These are phyloP conservation scores for Talaromyces piceae DNA, from an alignment of 2,329 filamentous ascomycete genomes.

Conservation along the genomic window DNA sequence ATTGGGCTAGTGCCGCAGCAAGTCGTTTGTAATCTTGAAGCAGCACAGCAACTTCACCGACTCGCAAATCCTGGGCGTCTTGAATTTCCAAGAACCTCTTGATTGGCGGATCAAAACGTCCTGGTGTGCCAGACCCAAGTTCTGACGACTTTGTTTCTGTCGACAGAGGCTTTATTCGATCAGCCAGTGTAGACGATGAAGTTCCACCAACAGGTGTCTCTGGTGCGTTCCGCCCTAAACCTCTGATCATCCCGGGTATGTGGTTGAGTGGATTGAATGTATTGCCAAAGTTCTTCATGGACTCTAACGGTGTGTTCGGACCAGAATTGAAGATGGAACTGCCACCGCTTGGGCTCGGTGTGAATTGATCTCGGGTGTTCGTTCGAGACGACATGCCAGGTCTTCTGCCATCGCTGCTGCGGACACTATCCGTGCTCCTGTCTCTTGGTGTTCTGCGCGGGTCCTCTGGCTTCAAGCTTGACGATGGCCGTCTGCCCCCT, in stretches of 20 bases:
- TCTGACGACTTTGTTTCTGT: not conserved
- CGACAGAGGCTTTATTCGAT: not conserved
- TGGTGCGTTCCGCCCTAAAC: conserved; percentile 53
- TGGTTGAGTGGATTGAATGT: conserved; percentile 76
- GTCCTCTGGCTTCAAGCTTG: conserved; percentile 48
- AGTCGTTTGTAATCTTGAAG: conserved; percentile 68
- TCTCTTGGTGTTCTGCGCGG: conserved; percentile 60
- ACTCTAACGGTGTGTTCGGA: conserved; percentile 60
- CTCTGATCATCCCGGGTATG: conserved; percentile 68
- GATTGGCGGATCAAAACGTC: conserved; percentile 51
- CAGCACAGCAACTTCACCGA: conserved; percentile 66
- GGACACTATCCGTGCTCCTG: conserved; percentile 63
- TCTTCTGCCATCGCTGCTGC: conserved; percentile 27
- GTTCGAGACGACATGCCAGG: conserved; percentile 10
- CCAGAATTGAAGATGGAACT: conserved; percentile 19
- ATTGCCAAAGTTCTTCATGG: conserved; percentile 72
- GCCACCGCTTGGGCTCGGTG: conserved; percentile 14
- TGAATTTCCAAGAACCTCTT: conserved; percentile 66
- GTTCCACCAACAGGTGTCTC: conserved; percentile 29
- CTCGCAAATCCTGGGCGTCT: conserved; percentile 60
- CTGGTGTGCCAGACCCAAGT: conserved; percentile 4
- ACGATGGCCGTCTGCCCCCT: conserved; percentile 25
- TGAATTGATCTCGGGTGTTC: conserved; percentile 13
- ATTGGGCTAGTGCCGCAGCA: conserved; percentile 51
- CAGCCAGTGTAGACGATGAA: conserved; percentile 3